phyloP scores from a whole-genome alignment of 2,329 filamentous ascomycete genomes.

The Colletotrichum neosansevieriae region DNA sequence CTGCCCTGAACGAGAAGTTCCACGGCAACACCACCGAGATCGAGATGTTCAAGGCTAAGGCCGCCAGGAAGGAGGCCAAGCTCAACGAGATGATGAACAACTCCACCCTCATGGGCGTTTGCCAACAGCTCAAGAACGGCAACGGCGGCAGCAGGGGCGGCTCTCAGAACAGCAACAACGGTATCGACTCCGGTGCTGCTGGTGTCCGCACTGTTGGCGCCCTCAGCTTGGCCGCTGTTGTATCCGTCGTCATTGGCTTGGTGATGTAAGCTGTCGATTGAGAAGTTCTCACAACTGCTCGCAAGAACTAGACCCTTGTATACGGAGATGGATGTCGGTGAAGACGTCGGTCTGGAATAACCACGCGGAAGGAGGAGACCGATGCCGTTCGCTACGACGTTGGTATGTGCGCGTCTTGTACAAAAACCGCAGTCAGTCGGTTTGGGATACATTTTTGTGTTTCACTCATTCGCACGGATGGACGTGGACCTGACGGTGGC shows the following conservation, averaged over 20 bases:
- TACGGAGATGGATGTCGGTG: background rate
- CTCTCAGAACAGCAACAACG: conserved; percentile 27
- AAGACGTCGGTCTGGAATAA: conserved; percentile 21
- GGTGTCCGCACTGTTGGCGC: conserved; percentile 27
- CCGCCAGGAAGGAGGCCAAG: conserved; percentile 35
- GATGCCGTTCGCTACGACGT: conserved; percentile 18
- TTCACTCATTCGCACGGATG: conserved; percentile 34
- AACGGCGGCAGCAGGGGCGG: conserved; percentile 26
- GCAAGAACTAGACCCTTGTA: background rate
- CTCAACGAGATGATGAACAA: conserved; percentile 48
- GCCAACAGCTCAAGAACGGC: conserved; percentile 36
- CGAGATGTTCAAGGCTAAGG: conserved; percentile 48
- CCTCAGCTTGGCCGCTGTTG: conserved; percentile 30
- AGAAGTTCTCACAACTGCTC: background rate
- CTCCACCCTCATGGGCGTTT: conserved; percentile 47
- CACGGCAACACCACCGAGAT: conserved; percentile 51
- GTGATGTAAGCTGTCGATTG: conserved; percentile 24
- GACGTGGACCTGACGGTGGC: conserved; percentile 27
- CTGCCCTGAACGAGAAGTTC: conserved; percentile 47
- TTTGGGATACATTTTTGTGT: conserved; percentile 28
- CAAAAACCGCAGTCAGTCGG: conserved; percentile 17
- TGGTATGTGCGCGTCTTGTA: conserved; percentile 27
- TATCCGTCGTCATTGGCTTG: conserved; percentile 31
- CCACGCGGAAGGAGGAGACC: conserved; percentile 7
- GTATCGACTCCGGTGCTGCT: conserved; percentile 33